Conservation (phyloP, 2,329 filamentous ascomycete species). For the Neocatenulostroma microsporum region DNA sequence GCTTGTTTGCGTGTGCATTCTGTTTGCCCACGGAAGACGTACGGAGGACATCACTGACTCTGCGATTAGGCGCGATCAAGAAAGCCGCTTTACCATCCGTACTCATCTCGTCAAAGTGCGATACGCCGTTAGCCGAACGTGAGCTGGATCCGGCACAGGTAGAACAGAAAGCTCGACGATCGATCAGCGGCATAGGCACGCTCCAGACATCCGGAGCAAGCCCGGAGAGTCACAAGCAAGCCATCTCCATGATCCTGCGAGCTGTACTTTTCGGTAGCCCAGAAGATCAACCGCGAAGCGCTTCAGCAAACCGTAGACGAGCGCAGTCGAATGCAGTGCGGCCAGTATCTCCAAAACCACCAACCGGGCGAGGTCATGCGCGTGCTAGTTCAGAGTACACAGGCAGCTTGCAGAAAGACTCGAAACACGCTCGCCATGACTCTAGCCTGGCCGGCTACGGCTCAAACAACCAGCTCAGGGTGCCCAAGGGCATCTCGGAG, state of each 20-base stretch:
- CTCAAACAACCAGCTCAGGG: constrained; percentile 22
- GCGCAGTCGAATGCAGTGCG: constrained; percentile 40
- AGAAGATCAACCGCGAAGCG: constrained; percentile 14
- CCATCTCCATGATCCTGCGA: constrained; percentile 66
- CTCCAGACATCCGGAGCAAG: constrained; percentile 65
- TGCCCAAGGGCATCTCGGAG: constrained; percentile 30
- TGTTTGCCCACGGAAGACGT: constrained; percentile 6
- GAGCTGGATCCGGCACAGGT: constrained; percentile 63
- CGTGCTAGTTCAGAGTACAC: constrained; percentile 43
- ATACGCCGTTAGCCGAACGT: constrained; percentile 61
- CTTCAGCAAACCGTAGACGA: constrained; percentile 32
- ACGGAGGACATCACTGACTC: too few species aligned
- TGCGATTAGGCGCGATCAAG: constrained; percentile 58
- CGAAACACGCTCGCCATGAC: constrained; percentile 26
- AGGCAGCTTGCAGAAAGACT: constrained; percentile 20
- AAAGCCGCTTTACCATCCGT: constrained; percentile 67
- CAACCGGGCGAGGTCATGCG: constrained; percentile 34
- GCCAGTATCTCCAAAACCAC: constrained; percentile 33
- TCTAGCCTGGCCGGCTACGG: constrained; percentile 24
- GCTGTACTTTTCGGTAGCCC: constrained; percentile 57
- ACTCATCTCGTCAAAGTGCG: constrained; percentile 85
- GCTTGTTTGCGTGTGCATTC: constrained; percentile 1
- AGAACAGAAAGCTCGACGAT: constrained; percentile 53
- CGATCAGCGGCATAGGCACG: constrained; percentile 58
- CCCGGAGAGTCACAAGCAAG: constrained; percentile 65